A percentile compares a stretch with the other conserved stretches of the same genome.
Evolutionary conservation across 805 yeast species (phyloP).

Genomic region (Tetrapisispora nanseiensis): DNA sequence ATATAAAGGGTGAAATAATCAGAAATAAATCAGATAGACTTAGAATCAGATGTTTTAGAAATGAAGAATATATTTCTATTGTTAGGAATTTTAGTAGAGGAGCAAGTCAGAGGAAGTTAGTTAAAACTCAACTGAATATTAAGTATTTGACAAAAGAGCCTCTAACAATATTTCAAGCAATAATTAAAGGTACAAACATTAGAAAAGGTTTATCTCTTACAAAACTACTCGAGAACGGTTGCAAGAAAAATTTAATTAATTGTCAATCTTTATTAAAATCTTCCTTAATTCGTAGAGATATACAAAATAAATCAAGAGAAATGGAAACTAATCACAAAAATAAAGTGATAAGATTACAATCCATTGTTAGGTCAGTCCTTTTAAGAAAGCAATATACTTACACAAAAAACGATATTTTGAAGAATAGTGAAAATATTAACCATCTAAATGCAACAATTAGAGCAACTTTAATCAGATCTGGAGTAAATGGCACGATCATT

Average conservation of each 20-base stretch:
- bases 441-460: conserved; percentile 9
- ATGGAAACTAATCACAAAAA: not conserved
- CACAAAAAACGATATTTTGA: conserved; percentile 21
- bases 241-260: not conserved
- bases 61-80: conserved; percentile 17
- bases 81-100: conserved; percentile 37
- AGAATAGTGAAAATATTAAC: not conserved
- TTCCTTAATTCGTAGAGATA: not conserved
- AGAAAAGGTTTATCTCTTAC: not conserved
- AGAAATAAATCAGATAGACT: conserved; percentile 21
- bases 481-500: not conserved
- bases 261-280: conserved; percentile 23
- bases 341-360: conserved; percentile 36
- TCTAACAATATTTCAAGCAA: conserved; percentile 17
- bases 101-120: conserved; percentile 22
- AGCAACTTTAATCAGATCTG: conserved; percentile 7
- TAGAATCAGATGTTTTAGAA: conserved; percentile 19
- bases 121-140: not conserved
- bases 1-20: conserved; percentile 37
- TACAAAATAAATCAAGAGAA: not conserved
- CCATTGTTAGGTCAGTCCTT: conserved; percentile 41
- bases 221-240: not conserved
- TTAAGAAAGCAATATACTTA: not conserved
- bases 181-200: conserved; percentile 6
- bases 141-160: conserved; percentile 7